Conservation (phyloP, 2,329 filamentous ascomycete genomes). For the Fusarium austroafricanum region DNA sequence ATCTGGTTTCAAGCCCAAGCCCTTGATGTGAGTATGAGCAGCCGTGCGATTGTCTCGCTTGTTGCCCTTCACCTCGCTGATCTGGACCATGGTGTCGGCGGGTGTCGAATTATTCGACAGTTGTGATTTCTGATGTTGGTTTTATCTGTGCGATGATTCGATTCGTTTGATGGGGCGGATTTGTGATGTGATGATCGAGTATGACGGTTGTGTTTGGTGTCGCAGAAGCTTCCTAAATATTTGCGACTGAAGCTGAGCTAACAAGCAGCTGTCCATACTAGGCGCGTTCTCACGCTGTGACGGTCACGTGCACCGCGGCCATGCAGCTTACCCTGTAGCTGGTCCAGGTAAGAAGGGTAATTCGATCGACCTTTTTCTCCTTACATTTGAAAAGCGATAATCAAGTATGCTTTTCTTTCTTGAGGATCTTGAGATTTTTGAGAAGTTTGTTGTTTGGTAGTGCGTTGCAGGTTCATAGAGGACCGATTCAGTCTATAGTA, state of each 20-base stretch:
- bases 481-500: no score
- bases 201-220: slow-evolving; percentile 32
- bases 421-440: no score
- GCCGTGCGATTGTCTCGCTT: slow-evolving; percentile 96
- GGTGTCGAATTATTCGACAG: slow-evolving; percentile 37
- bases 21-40: slow-evolving; percentile 97
- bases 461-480: no score
- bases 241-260: slow-evolving; percentile 50
- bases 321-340: slow-evolving; percentile 21
- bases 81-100: slow-evolving; percentile 78
- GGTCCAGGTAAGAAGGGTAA: not conserved
- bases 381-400: no score
- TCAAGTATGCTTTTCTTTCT: no score
- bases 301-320: slow-evolving; percentile 43
- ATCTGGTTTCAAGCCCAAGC: slow-evolving; percentile 86
- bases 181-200: slow-evolving; percentile 20
- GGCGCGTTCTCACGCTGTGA: slow-evolving; percentile 44
- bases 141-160: slow-evolving; percentile 11
- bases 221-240: slow-evolving; percentile 48
- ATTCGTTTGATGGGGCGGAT: not conserved
- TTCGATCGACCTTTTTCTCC: not conserved
- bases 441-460: no score
- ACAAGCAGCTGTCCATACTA: slow-evolving; percentile 39
- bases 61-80: slow-evolving; percentile 94
- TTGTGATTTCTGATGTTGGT: not conserved